Evolutionary conservation across 352 stramenopile genomes (phyloP).

Genomic region (Peronospora tabacina): DNA sequence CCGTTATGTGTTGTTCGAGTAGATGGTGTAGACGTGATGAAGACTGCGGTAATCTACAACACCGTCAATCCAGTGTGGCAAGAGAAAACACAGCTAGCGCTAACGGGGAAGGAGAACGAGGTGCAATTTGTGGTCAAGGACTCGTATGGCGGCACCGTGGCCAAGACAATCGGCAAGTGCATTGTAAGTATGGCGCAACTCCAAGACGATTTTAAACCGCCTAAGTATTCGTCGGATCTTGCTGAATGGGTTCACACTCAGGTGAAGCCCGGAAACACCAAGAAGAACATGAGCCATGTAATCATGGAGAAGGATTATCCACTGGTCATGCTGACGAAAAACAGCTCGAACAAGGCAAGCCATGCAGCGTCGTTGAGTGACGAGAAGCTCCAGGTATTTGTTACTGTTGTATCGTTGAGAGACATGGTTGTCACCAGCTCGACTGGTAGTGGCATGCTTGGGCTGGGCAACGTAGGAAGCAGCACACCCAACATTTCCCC

Average conservation of each 20-base stretch:
- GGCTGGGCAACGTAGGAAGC: conserved; percentile 65
- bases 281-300: conserved; percentile 74
- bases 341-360: conserved; percentile 26
- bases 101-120: conserved; percentile 47
- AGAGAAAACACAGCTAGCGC: conserved; percentile 54
- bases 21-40: conserved; percentile 58
- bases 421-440: conserved; percentile 61
- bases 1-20: conserved; percentile 67
- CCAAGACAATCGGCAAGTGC: conserved; percentile 72
- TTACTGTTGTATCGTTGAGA: conserved; percentile 50
- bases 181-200: conserved; percentile 66
- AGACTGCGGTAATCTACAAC: conserved; percentile 77
- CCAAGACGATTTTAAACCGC: conserved; percentile 68
- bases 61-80: conserved; percentile 79
- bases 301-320: conserved; percentile 76
- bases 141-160: conserved; percentile 70
- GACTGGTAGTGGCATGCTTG: conserved; percentile 57
- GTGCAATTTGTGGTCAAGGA: conserved; percentile 81
- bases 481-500: conserved; percentile 71
- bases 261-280: conserved; percentile 65
- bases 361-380: conserved; percentile 32
- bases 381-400: conserved; percentile 61
- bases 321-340: conserved; percentile 56
- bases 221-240: conserved; percentile 63
- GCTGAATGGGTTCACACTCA: conserved; percentile 76